Evolutionary conservation across 306 rosid genomes (phyloP).

Genomic region (Medicago lupulina): DNA sequence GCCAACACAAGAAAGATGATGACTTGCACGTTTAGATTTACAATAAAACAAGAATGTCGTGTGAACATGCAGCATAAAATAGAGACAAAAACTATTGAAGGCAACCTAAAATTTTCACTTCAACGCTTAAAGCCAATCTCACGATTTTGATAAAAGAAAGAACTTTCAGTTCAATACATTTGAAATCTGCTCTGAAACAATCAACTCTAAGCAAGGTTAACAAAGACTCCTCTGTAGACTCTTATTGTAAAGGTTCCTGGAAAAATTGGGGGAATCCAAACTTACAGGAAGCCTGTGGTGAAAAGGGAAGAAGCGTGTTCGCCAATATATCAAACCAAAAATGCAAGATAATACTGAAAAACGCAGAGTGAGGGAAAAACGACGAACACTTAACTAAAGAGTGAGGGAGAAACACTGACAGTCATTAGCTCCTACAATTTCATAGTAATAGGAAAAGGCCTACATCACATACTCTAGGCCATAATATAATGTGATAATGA

Average conservation of each 20-base stretch:
- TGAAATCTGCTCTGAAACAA: conserved; percentile 1
- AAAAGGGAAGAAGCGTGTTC: conserved; percentile 2
- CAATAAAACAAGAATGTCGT: conserved; percentile 11
- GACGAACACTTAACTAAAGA: not conserved
- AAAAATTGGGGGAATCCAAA: not conserved
- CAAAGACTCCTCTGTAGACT: not conserved
- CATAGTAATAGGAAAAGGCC: no score
- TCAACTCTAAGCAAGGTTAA: not conserved
- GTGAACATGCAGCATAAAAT: conserved; percentile 21
- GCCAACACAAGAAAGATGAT: conserved; percentile 20
- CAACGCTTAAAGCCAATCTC: conserved; percentile 15
- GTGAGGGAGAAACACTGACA: not conserved
- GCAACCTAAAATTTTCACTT: conserved; percentile 28
- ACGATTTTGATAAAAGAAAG: not conserved
- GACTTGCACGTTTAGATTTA: conserved; percentile 34
- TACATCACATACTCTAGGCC: no score
- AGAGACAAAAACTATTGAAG: conserved; percentile 20
- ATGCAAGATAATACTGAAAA: not conserved
- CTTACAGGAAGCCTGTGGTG: not conserved
- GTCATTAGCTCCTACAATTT: no score
- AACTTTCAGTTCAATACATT: not conserved
- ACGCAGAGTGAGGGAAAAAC: not conserved
- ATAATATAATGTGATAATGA: no score
- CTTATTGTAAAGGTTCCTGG: not conserved
- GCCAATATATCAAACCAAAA: not conserved